Percentiles rank a stretch among this genome's conserved stretches.
phyloP scores from a whole-genome alignment of 768 basidiomycete species.

The Trametopsis cervina region DNA sequence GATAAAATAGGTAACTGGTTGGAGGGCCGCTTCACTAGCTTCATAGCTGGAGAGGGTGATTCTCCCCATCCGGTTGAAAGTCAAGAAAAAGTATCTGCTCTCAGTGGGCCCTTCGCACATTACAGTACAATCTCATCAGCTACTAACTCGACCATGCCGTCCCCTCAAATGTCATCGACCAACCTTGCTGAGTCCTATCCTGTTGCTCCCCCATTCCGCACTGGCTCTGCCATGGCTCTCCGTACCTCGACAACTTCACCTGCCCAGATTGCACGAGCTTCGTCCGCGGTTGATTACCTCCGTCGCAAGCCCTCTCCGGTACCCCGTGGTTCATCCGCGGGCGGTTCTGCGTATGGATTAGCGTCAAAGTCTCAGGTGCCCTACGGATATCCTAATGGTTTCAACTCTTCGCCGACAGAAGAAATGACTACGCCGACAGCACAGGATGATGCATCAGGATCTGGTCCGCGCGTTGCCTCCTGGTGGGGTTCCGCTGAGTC shows the following conservation, averaged over 20 bases:
- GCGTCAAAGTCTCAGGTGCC: conserved; percentile 28
- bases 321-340: conserved; percentile 48
- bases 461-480: conserved; percentile 8
- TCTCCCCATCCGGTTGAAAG: conserved; percentile 29
- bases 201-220: conserved; percentile 44
- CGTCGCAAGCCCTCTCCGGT: conserved; percentile 50
- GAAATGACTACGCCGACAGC: not conserved
- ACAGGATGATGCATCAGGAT: conserved; percentile 19
- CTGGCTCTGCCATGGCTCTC: conserved; percentile 63
- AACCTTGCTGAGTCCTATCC: conserved; percentile 28
- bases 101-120: conserved; percentile 83
- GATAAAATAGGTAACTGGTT: conserved; percentile 91
- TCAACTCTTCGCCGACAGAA: not conserved
- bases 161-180: conserved; percentile 56
- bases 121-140: conserved; percentile 88
- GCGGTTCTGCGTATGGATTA: conserved; percentile 44
- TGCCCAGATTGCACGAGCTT: conserved; percentile 58
- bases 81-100: conserved; percentile 34
- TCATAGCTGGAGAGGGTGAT: conserved; percentile 90
- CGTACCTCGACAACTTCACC: conserved; percentile 41
- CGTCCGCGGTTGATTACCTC: conserved; percentile 72
- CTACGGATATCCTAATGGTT: conserved; percentile 29
- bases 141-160: conserved; percentile 66
- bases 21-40: conserved; percentile 86
- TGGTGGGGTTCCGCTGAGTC: conserved; percentile 63